Evolutionary conservation across 768 basidiomycete genomes (phyloP), one percentile per base, ranked within the genome.

Genomic region (Pulveroboletus ravenelii): DNA sequence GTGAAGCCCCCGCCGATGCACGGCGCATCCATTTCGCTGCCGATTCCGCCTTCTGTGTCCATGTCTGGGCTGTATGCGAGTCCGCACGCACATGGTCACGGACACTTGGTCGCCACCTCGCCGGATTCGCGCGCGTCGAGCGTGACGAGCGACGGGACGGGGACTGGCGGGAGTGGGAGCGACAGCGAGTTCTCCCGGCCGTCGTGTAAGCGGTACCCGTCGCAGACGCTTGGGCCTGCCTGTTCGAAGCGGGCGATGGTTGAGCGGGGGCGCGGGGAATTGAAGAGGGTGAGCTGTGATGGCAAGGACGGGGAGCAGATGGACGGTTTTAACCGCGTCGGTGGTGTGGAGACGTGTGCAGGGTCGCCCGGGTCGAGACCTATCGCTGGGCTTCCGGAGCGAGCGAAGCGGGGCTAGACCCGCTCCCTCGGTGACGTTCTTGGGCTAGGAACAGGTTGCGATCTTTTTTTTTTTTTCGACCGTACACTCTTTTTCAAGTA

Each of bases 161-260:
- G 63, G 5, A 59, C 62, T 0, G 63, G 63, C 7, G 63, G 61
- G 31, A 65, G 68, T 15, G 64, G 63, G 42, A 70, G 68, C 1
- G 66, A 68, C 6, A 53, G 64, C 5, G 66, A 70, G 35, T 45
- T 60, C n/a, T 46, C 60, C 34, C 63, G 87, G 2, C 87, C 87
- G 10, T 75, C 81, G 27, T 88, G 87, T 61, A 90, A 90, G 72
- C 72, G 87, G 40, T 63, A 86, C 34, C 80, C 87, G 2, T 85
- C 84, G 41, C 84, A 86, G 69, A 84, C 84, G 10, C 67, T 89
- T n/a, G 86, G 75, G 1, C 83, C 84, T 2, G 69, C 69, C 32
- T 74, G 73, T 53, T 55, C 76, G 42, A 89, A 89, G 64, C 69
- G 81, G 45, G 72, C 72, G 46, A 59, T 74, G 60, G 64, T 81